These are phyloP conservation scores for Nicotiana paniculata DNA, from an alignment of 257 asterid species.

Conservation along the genomic window DNA sequence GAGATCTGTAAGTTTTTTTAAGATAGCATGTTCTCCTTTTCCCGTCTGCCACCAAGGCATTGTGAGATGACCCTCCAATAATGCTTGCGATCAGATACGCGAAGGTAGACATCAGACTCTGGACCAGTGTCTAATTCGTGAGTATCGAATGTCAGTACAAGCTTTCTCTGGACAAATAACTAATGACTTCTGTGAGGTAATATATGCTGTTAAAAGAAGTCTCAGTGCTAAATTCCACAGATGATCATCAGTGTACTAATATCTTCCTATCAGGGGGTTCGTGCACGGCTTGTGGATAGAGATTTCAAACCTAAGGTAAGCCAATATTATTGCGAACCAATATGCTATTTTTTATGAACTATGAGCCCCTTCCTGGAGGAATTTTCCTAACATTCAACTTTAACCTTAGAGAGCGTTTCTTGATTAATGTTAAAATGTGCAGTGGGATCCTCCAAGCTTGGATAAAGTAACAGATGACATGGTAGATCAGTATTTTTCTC, in stretches of 20 bases:
- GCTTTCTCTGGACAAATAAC: conserved; percentile 54
- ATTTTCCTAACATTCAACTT: neutral
- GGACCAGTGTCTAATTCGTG: conserved; percentile 82
- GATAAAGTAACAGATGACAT: conserved; percentile 73
- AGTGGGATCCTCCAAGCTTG: conserved; percentile 97
- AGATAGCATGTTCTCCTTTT: neutral
- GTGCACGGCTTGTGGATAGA: conserved; percentile 72
- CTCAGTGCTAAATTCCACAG: neutral
- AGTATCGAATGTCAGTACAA: conserved; percentile 89
- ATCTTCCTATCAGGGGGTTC: conserved; percentile 57
- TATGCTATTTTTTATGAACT: neutral
- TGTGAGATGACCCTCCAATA: conserved; percentile 1
- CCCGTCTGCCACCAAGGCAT: neutral
- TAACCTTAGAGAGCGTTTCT: neutral
- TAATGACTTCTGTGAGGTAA: conserved; percentile 74
- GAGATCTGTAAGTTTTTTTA: conserved; percentile 65
- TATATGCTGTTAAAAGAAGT: neutral
- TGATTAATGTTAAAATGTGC: conserved; percentile 19
- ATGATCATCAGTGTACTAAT: conserved; percentile 4
- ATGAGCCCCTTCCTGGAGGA: neutral
- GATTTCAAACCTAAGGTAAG: conserved; percentile 81
- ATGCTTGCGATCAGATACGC: conserved; percentile 53
- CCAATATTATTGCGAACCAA: neutral
- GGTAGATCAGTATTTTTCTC: conserved; percentile 77
- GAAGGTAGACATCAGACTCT: conserved; percentile 90